These are phyloP conservation scores for Xylariales sp. DNA, from an alignment of 2,329 filamentous ascomycete genomes.

Conservation along the genomic window DNA sequence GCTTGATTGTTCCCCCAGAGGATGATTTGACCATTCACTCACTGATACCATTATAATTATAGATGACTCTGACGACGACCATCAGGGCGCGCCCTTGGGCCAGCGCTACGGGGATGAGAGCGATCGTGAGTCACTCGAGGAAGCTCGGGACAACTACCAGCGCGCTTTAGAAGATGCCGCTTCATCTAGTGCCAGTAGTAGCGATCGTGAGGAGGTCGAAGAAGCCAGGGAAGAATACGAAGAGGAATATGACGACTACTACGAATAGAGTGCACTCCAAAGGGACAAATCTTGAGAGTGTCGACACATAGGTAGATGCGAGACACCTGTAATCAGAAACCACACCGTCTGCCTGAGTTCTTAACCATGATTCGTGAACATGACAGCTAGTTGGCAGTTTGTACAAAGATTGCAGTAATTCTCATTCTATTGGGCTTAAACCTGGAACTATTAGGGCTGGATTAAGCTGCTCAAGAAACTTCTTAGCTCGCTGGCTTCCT, in stretches of 20 bases:
- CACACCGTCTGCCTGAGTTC: too few species aligned
- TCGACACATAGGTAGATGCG: too few species aligned
- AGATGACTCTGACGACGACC: conserved; percentile 26
- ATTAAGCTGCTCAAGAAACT: conserved; percentile 39
- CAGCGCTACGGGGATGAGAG: conserved; percentile 10
- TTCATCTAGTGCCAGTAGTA: conserved; percentile 26
- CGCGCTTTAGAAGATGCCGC: conserved; percentile 39
- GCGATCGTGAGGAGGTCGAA: conserved; percentile 36
- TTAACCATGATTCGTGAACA: too few species aligned
- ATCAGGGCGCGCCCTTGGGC: conserved; percentile 11
- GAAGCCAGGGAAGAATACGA: conserved; percentile 47
- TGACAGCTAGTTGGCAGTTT: too few species aligned
- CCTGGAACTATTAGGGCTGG: conserved; percentile 22
- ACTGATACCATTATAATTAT: too few species aligned
- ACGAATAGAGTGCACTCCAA: too few species aligned
- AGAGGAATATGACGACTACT: conserved; percentile 41
- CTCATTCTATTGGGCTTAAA: too few species aligned
- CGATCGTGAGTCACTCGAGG: conserved; percentile 27
- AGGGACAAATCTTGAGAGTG: too few species aligned
- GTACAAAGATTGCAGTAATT: too few species aligned
- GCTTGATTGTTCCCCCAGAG: too few species aligned
- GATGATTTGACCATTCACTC: too few species aligned
- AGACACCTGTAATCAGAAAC: too few species aligned
- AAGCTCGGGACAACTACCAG: conserved; percentile 34
- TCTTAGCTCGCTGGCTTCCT: conserved; percentile 44